Conservation (phyloP, 1,284 basidiomycete genomes). For the Pseudozyma thailandica region DNA sequence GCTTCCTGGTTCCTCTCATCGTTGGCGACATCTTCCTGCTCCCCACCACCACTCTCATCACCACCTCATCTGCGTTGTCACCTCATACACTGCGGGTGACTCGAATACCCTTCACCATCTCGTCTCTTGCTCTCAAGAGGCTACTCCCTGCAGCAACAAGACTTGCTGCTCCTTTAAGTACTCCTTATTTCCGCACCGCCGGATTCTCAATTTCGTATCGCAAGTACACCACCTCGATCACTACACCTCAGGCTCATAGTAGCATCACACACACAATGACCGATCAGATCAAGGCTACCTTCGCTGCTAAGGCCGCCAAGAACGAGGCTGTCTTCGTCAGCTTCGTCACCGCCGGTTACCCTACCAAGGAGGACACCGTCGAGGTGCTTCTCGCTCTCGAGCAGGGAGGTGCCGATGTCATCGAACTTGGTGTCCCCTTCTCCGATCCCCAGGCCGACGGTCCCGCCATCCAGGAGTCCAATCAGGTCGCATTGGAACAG, state of each 20-base stretch:
- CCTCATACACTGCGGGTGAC: slow-evolving; percentile 28
- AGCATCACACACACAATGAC: slow-evolving; percentile 46
- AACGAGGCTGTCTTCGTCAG: slow-evolving; percentile 66
- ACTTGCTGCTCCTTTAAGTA: neutral
- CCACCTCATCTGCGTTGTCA: slow-evolving; percentile 6
- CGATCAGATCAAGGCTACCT: slow-evolving; percentile 58
- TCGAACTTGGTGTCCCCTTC: slow-evolving; percentile 93
- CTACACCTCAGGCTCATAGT: neutral
- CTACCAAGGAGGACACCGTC: slow-evolving; percentile 76
- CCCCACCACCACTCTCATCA: slow-evolving; percentile 1
- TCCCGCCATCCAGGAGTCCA: slow-evolving; percentile 88
- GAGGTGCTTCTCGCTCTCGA: slow-evolving; percentile 90
- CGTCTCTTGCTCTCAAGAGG: slow-evolving; percentile 5
- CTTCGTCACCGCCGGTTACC: slow-evolving; percentile 67
- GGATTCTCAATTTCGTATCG: slow-evolving; percentile 1
- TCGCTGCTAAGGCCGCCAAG: slow-evolving; percentile 58
- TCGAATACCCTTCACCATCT: slow-evolving; percentile 23
- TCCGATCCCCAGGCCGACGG: slow-evolving; percentile 93
- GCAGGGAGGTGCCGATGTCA: slow-evolving; percentile 90
- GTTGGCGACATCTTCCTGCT: neutral
- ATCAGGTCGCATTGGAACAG: slow-evolving; percentile 69
- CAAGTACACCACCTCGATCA: neutral
- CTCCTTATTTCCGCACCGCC: neutral
- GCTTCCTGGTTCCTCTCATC: no score
- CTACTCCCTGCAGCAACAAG: slow-evolving; percentile 7